Conservation (phyloP, 768 basidiomycete species). For the Lentinula guzmanii region DNA sequence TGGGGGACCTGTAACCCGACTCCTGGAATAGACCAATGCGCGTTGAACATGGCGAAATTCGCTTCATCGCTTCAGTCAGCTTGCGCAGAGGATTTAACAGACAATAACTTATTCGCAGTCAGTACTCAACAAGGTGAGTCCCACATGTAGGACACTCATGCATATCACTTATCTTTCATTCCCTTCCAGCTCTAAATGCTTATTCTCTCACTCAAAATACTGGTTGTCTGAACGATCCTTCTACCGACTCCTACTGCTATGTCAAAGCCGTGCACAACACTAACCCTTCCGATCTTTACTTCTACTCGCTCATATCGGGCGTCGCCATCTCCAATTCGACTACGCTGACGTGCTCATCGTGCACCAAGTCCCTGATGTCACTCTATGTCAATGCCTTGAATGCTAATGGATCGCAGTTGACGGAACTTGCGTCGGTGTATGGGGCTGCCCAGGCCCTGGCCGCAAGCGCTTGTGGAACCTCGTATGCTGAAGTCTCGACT, state of each 20-base stretch:
- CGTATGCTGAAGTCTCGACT: slow-evolving; percentile 30
- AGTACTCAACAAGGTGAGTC: slow-evolving; percentile 50
- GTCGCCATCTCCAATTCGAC: slow-evolving; percentile 42
- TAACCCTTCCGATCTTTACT: slow-evolving; percentile 65
- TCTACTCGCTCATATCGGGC: slow-evolving; percentile 65
- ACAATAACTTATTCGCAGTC: slow-evolving; percentile 44
- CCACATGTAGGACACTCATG: background rate
- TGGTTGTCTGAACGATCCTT: slow-evolving; percentile 54
- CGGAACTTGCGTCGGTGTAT: slow-evolving; percentile 44
- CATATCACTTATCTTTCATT: background rate
- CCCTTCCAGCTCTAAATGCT: slow-evolving; percentile 46
- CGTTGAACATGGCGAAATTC: slow-evolving; percentile 64
- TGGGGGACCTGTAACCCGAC: slow-evolving; percentile 80
- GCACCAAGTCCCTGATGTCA: slow-evolving; percentile 54
- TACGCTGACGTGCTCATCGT: slow-evolving; percentile 54
- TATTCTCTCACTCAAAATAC: slow-evolving; percentile 57
- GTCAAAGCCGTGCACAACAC: slow-evolving; percentile 51
- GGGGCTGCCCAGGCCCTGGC: slow-evolving; percentile 37
- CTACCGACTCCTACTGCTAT: slow-evolving; percentile 68
- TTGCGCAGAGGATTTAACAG: slow-evolving; percentile 53
- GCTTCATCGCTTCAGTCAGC: slow-evolving; percentile 36
- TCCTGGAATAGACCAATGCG: slow-evolving; percentile 42
- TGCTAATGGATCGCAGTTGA: slow-evolving; percentile 17
- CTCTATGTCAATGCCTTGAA: slow-evolving; percentile 44
- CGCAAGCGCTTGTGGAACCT: slow-evolving; percentile 42